These are phyloP conservation scores for Backusella mclennaniae DNA, from an alignment of 192 early-diverging fungal species.

Conservation along the genomic window DNA sequence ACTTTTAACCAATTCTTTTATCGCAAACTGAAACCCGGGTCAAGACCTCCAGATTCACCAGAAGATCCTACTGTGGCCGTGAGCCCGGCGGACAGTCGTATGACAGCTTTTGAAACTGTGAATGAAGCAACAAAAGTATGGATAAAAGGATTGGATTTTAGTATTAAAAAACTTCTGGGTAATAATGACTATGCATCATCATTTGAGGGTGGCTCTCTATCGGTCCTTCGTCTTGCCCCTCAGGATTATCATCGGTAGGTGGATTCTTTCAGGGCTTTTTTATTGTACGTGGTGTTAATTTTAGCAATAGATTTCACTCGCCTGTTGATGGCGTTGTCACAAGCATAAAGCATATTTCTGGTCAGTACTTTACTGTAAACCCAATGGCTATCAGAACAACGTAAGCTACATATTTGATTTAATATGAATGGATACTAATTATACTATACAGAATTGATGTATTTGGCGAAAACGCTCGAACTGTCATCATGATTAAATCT, in stretches of 20 bases:
- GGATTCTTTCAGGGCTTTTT: background rate
- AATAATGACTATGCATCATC: conserved; percentile 43
- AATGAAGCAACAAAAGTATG: conserved; percentile 63
- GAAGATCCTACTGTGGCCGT: conserved; percentile 56
- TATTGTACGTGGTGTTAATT: background rate
- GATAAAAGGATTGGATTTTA: conserved; percentile 82
- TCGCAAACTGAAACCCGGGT: conserved; percentile 68
- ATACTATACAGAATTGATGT: conserved; percentile 53
- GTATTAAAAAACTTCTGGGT: conserved; percentile 53
- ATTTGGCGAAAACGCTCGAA: conserved; percentile 74
- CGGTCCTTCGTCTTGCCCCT: conserved; percentile 79
- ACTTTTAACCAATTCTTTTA: conserved; percentile 90
- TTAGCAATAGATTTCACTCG: conserved; percentile 43
- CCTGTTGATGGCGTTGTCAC: conserved; percentile 68
- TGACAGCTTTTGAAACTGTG: conserved; percentile 64
- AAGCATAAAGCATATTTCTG: conserved; percentile 50
- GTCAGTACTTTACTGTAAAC: conserved; percentile 81
- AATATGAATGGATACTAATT: background rate
- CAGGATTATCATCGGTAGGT: conserved; percentile 79
- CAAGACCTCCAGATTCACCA: conserved; percentile 48
- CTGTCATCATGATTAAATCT: conserved; percentile 65
- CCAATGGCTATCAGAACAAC: conserved; percentile 76
- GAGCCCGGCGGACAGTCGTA: conserved; percentile 74
- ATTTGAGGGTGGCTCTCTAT: conserved; percentile 63
- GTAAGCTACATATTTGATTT: background rate